Percentiles rank a stretch among this genome's conserved stretches.
phyloP scores from a whole-genome alignment of 352 stramenopile genomes.

The Blastocystis sp. region DNA sequence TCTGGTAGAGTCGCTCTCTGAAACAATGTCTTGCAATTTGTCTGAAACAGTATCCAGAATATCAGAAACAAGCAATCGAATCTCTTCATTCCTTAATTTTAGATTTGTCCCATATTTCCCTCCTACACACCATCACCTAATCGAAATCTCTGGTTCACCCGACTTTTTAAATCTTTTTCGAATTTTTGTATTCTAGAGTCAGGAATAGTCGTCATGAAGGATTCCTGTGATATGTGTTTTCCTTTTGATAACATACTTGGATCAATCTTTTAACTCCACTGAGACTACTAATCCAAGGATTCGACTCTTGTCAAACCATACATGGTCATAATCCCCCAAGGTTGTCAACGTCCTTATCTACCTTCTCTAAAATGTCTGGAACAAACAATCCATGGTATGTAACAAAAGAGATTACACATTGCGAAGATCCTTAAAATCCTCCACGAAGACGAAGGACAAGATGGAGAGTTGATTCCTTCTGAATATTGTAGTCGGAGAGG shows the following conservation, averaged over 20 bases:
- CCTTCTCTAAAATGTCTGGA: background rate
- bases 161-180: constrained; percentile 5
- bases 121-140: background rate
- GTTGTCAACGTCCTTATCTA: no score
- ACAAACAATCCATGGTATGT: constrained; percentile 3
- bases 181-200: background rate
- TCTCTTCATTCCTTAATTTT: background rate
- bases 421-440: constrained; percentile 71
- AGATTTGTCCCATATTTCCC: background rate
- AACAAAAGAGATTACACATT: constrained; percentile 10
- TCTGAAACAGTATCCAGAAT: background rate
- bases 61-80: background rate
- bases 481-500: constrained; percentile 88
- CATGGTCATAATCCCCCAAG: no score
- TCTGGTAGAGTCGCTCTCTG: background rate
- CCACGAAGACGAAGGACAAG: constrained; percentile 91
- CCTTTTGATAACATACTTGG: no score
- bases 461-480: constrained; percentile 92
- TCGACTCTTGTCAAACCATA: no score
- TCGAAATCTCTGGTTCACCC: background rate
- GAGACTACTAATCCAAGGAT: no score
- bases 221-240: no score
- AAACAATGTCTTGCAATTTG: background rate
- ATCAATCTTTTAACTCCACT: no score
- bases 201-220: background rate